Evolutionary conservation across 2,329 filamentous ascomycete species (phyloP).

Genomic region (Colletotrichum scovillei): DNA sequence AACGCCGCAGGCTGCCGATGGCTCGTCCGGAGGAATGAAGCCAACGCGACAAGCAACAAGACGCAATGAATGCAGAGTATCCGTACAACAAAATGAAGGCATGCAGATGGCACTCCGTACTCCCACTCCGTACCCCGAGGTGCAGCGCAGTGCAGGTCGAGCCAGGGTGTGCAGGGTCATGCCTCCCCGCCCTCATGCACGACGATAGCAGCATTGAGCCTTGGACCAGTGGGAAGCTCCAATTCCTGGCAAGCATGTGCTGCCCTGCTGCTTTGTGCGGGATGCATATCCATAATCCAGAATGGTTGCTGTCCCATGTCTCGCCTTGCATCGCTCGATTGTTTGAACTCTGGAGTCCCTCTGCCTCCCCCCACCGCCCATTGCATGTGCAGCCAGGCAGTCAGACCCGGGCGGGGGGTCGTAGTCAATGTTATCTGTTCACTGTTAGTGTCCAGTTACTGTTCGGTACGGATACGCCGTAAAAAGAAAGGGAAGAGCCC

Average conservation of each 20-base stretch:
- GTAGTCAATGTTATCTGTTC: not conserved
- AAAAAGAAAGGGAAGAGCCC: not conserved
- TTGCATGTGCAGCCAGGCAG: not conserved
- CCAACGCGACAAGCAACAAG: not conserved
- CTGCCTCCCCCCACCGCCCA: not conserved
- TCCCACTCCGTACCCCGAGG: not conserved
- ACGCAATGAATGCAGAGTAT: not conserved
- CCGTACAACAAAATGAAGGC: not conserved
- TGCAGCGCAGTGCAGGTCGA: not conserved
- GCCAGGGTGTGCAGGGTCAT: not conserved
- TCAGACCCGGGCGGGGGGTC: not conserved
- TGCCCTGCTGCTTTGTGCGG: not conserved
- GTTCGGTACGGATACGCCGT: not conserved
- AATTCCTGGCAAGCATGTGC: slow-evolving; percentile 4
- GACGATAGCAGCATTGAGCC: not conserved
- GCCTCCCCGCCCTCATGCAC: not conserved
- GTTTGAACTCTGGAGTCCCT: not conserved
- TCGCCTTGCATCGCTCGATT: not conserved
- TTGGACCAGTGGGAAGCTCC: slow-evolving; percentile 5
- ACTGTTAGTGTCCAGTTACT: not conserved
- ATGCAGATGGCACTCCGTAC: not conserved
- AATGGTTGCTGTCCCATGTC: not conserved
- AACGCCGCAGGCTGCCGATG: not conserved
- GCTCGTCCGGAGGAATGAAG: not conserved
- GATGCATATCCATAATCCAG: not conserved